Conservation (phyloP, 1,284 basidiomycete species). For the Ustilago loliicola region DNA sequence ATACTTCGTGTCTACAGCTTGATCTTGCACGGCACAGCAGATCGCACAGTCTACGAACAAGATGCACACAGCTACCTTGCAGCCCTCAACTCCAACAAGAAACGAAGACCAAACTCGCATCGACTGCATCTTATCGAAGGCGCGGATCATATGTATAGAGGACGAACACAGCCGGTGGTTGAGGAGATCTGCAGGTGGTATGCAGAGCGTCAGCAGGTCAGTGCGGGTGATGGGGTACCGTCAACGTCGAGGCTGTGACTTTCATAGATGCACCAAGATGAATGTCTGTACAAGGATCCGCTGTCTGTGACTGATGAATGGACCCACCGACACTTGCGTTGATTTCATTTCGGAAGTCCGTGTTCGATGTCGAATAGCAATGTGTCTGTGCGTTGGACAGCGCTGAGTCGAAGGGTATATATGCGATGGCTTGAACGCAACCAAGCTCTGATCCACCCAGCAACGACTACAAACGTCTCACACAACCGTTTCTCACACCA, state of each 20-base stretch:
- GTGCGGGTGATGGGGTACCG: background rate
- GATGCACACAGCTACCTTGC: slow-evolving; percentile 46
- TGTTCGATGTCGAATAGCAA: background rate
- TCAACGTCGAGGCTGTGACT: slow-evolving; percentile 20
- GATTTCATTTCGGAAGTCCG: background rate
- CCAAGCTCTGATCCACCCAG: too few species aligned
- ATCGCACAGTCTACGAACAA: slow-evolving; percentile 34
- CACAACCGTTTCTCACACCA: background rate
- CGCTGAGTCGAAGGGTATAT: background rate
- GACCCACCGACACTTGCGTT: background rate
- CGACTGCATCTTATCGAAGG: slow-evolving; percentile 46
- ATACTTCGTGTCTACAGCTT: slow-evolving; percentile 13
- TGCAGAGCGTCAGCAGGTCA: slow-evolving; percentile 7
- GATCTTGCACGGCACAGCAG: slow-evolving; percentile 49
- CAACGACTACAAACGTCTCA: background rate
- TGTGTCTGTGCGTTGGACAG: background rate
- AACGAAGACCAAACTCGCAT: slow-evolving; percentile 27
- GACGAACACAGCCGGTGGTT: slow-evolving; percentile 22
- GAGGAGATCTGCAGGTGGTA: slow-evolving; percentile 32
- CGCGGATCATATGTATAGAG: slow-evolving; percentile 55
- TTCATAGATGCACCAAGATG: slow-evolving; percentile 6
- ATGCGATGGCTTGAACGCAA: too few species aligned
- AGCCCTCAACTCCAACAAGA: slow-evolving; percentile 18
- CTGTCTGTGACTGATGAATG: background rate
- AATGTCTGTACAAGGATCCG: background rate